These are phyloP conservation scores for Lentithecium fluviatile DNA, from an alignment of 495 filamentous ascomycete genomes.

Conservation along the genomic window DNA sequence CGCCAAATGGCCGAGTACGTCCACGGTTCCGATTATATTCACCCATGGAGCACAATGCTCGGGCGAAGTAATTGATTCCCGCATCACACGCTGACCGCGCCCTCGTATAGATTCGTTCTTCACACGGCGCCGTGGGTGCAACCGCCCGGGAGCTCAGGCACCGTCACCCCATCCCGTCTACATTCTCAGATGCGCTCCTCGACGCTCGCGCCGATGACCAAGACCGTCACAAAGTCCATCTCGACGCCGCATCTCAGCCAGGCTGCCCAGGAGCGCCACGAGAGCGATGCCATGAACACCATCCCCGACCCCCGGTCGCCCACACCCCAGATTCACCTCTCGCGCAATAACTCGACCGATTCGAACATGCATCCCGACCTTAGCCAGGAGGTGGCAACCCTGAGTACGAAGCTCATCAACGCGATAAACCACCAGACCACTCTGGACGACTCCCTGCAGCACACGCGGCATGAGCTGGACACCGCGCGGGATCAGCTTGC, in stretches of 20 bases:
- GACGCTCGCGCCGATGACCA: slow-evolving; percentile 18
- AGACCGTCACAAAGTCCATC: slow-evolving; percentile 35
- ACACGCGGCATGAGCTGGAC: slow-evolving; percentile 80
- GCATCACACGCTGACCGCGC: not conserved
- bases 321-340: slow-evolving; percentile 21
- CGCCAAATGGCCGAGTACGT: slow-evolving; percentile 36
- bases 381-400: slow-evolving; percentile 80
- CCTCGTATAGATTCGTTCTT: slow-evolving; percentile 23
- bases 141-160: slow-evolving; percentile 12
- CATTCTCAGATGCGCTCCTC: slow-evolving; percentile 29
- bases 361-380: slow-evolving; percentile 64
- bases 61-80: not conserved
- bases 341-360: slow-evolving; percentile 31
- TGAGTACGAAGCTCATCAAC: slow-evolving; percentile 93
- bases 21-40: not conserved
- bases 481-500: slow-evolving; percentile 64
- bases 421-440: slow-evolving; percentile 96
- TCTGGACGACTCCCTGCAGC: slow-evolving; percentile 82
- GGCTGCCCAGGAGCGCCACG: slow-evolving; percentile 13
- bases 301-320: slow-evolving; percentile 38
- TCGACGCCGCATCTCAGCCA: slow-evolving; percentile 33
- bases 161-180: slow-evolving; percentile 24
- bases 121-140: slow-evolving; percentile 27
- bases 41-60: not conserved
- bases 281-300: slow-evolving; percentile 37